Conservation (phyloP, 306 rosid species). For the Gastrolobium bilobum region DNA sequence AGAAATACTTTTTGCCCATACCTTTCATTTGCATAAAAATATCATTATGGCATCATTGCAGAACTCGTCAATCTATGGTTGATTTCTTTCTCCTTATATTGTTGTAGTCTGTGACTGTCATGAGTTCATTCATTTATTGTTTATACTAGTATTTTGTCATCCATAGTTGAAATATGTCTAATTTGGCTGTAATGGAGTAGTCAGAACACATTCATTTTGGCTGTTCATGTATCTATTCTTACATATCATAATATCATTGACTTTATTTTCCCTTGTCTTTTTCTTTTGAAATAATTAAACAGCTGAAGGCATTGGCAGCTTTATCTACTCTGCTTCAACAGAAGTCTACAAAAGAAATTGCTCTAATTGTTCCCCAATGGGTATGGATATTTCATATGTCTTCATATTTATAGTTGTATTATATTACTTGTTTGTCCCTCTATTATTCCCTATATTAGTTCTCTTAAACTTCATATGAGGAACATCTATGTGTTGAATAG, state of each 20-base stretch:
- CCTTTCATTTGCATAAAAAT: constrained; percentile 13
- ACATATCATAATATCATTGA: constrained; percentile 47
- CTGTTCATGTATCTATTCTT: constrained; percentile 23
- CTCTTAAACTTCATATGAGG: constrained; percentile 16
- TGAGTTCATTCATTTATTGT: constrained; percentile 33
- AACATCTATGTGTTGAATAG: constrained; percentile 15
- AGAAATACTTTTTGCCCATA: neutral
- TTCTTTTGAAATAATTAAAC: constrained; percentile 38
- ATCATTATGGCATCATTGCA: constrained; percentile 18
- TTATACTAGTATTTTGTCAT: constrained; percentile 26
- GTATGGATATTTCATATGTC: constrained; percentile 57
- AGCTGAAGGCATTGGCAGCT: constrained; percentile 91
- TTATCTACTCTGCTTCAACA: constrained; percentile 76
- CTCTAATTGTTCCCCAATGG: constrained; percentile 89
- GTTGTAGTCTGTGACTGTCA: constrained; percentile 26
- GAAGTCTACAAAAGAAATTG: constrained; percentile 73
- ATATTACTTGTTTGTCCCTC: constrained; percentile 7
- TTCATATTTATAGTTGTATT: neutral
- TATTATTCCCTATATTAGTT: constrained; percentile 29
- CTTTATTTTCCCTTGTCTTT: constrained; percentile 26
- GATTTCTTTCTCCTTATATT: constrained; percentile 26
- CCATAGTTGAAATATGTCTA: constrained; percentile 20
- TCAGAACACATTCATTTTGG: constrained; percentile 37
- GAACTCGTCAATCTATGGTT: constrained; percentile 34
- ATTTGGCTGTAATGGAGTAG: constrained; percentile 41